Evolutionary conservation across 2,329 filamentous ascomycete species (phyloP), one percentile per base, ranked within the genome.

Genomic region (Arthroderma sp.): DNA sequence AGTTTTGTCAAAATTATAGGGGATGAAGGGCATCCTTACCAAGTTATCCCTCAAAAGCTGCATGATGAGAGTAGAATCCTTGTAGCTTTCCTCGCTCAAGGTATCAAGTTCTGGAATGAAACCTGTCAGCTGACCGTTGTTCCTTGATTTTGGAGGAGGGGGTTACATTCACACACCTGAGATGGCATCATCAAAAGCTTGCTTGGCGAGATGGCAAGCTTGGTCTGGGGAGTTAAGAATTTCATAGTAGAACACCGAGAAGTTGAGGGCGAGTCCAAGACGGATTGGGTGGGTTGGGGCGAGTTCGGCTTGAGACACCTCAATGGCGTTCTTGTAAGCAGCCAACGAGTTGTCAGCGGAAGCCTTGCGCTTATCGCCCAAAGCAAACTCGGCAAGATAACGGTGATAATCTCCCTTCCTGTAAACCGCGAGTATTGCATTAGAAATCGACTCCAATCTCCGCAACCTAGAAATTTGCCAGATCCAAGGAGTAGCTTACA

Each of bases 391-490:
- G 65, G 89, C 89, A 52, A 95, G 85, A 74, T 95, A 95, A 66
- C 88, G 87, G 81, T 95, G 87, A 78, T 95, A 95, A 73, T 95
- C 89, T 70, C 89, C 89, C 86, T 94, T 95, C 88, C 88, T 94
- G 56, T 65, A 54, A 53, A 36, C 5, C 7, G 32, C n/a, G n/a
- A 10, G 40, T 9, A 11, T 9, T 11, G 11, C 6, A 11, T 38
- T 31, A 42, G 44, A 27, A 42, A 45, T 8, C 32, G n/a, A 3
- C 32, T n/a, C 3, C n/a, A 8, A 3, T 3, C n/a, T 50, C n/a
- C 50, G 43, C 15, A 42, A 10, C 15, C 4, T n/a, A n/a, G 3
- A 30, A 8, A 34, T 34, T 34, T 9, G 32, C 32, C 32, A 34
- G 32, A 11, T 34, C 11, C 32, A 8, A 34, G 32, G 32, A 9